Conservation (phyloP, 2,329 filamentous ascomycete species). For the Dactylonectria estremocensis region DNA sequence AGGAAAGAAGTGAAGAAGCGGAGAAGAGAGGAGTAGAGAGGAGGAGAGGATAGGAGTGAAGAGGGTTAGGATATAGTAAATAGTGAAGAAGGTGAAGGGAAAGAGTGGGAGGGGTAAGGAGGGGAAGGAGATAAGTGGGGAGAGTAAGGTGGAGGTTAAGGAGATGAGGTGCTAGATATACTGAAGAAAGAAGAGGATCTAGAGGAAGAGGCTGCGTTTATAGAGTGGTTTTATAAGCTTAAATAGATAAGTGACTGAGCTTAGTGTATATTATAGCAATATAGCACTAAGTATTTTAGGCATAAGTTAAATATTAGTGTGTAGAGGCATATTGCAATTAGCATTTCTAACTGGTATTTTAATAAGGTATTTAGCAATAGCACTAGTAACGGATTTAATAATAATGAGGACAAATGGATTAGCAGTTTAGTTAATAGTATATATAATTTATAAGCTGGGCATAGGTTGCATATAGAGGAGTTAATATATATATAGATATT, state of each 20-base stretch:
- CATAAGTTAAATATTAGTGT: slow-evolving; percentile 8
- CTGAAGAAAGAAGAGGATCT: no score
- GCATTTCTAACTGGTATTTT: slow-evolving; percentile 1
- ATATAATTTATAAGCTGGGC: slow-evolving; percentile 2
- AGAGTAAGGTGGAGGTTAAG: background rate
- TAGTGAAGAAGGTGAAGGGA: background rate
- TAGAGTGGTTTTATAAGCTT: background rate
- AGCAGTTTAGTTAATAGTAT: background rate
- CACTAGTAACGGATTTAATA: background rate
- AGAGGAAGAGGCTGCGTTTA: background rate
- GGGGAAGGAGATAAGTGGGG: no score
- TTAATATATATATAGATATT: slow-evolving; percentile 11
- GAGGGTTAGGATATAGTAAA: background rate
- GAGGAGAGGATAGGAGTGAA: no score
- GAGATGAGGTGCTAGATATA: no score
- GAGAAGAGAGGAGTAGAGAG: background rate
- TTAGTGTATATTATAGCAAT: background rate
- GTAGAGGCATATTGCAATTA: background rate
- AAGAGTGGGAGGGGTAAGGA: background rate
- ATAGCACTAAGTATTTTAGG: background rate
- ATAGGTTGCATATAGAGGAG: slow-evolving; percentile 13
- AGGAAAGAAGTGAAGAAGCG: background rate
- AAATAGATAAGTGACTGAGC: slow-evolving; percentile 5
- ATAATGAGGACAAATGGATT: background rate
- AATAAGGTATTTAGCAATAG: background rate